Base-by-base conservation (phyloP, 1,139 yeast species). In the Starmera stellimalicola region DNA sequence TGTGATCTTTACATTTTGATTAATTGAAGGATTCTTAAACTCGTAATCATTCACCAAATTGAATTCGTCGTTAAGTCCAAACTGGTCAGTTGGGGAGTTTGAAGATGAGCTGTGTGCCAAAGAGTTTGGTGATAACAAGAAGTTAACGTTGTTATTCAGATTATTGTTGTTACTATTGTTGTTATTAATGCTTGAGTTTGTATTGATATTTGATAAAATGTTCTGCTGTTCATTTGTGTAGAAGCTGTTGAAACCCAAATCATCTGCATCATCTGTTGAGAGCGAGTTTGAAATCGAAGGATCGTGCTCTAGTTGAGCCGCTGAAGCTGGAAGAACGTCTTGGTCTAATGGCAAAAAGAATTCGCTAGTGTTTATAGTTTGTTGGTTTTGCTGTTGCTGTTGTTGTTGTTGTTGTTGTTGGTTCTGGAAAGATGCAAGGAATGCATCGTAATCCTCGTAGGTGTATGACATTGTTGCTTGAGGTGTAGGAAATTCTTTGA, bases 371-470 rank as follows among this genome's bases (percentile, higher is more conserved):
- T 26, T 26, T 31, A 22, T 6, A 22, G 11, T 22, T 1, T 11
- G 20, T 29, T 33, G 30, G 18, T 22, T 22, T 1, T 11, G 20
- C 28, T 33, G 30, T 20, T 32, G 31, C 7, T 16, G 26, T 12
- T 20, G 18, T 28, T 26, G n/a, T 19, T 26, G 32, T 10, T 26
- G 20, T 37, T 40, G 28, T 39, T 33, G 29, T n/a, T 22, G 25
- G 25, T 22, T 22, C 25, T 22, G 25, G 15, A 52, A 45, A 7
- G 54, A 45, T 11, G 52, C 48, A 14, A 52, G 35, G 28, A 52
- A 48, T 24, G 51, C 47, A 30, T 51, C 57, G 39, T 52, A 51
- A 38, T 52, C 55, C 19, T 52, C 54, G 30, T 51, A 49, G 1
- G 50, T 42, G 38, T 48, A 49, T 1, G 50, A 24, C 49, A 45